Conservation (phyloP, 345 rosid species). For the Clarkia xantiana region DNA sequence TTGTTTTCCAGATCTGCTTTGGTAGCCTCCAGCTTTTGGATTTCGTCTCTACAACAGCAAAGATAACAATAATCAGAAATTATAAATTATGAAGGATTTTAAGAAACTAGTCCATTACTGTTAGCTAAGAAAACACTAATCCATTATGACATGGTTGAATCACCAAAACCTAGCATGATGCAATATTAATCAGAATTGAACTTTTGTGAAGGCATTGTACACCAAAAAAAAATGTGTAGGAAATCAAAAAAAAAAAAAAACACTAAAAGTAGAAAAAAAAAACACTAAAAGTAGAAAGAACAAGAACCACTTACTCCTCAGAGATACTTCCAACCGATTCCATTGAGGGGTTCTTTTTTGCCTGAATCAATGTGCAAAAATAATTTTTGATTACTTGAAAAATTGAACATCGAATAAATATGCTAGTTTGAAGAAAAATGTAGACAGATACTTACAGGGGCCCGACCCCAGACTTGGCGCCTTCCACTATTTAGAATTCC, state of each 20-base stretch:
- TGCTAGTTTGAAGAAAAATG: background rate
- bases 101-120: background rate
- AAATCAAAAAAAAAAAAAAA: background rate
- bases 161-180: background rate
- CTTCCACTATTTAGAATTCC: constrained; percentile 24
- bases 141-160: background rate
- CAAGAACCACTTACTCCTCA: constrained; percentile 50
- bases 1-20: constrained; percentile 49
- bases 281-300: constrained; percentile 5
- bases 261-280: background rate
- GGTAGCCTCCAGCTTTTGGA: constrained; percentile 53
- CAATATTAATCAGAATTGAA: background rate
- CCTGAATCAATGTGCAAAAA: constrained; percentile 31
- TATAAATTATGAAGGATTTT: background rate
- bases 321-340: constrained; percentile 46
- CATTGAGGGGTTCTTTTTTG: constrained; percentile 65
- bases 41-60: constrained; percentile 32
- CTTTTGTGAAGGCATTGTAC: background rate
- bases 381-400: background rate
- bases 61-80: background rate
- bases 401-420: background rate
- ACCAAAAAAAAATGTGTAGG: background rate
- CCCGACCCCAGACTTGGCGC: constrained; percentile 43
- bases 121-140: background rate
- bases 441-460: constrained; percentile 46